Conservation (phyloP, 1,284 basidiomycete species). For the Volvariella volvacea region DNA sequence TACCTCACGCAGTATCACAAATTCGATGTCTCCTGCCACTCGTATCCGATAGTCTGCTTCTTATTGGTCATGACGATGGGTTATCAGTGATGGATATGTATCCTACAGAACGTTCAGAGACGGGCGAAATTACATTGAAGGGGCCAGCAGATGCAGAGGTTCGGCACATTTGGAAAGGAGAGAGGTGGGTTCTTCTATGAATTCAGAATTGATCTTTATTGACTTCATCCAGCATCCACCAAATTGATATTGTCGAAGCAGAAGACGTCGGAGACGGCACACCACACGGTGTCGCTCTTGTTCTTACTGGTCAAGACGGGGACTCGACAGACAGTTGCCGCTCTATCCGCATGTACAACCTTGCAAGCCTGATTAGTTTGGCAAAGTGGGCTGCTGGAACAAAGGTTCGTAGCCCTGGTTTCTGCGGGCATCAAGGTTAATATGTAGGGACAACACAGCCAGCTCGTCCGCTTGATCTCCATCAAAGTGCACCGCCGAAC, state of each 20-base stretch:
- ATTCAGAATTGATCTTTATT: not conserved
- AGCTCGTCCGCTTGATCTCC: conserved; percentile 52
- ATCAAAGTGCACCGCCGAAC: conserved; percentile 33
- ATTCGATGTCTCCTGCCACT: conserved; percentile 71
- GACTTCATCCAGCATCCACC: conserved; percentile 48
- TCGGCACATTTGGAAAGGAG: conserved; percentile 65
- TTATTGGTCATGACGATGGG: conserved; percentile 72
- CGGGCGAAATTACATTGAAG: conserved; percentile 39
- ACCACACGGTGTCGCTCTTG: conserved; percentile 68
- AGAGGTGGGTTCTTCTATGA: conserved; percentile 43
- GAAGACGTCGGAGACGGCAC: conserved; percentile 52
- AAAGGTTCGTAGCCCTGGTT: conserved; percentile 35
- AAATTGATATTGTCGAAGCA: conserved; percentile 68
- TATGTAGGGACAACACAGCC: conserved; percentile 34
- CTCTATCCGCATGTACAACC: conserved; percentile 71
- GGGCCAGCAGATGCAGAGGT: conserved; percentile 65
- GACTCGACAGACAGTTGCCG: conserved; percentile 46
- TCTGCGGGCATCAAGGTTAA: conserved; percentile 8
- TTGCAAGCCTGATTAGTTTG: conserved; percentile 63
- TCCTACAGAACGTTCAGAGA: conserved; percentile 54
- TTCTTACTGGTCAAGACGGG: conserved; percentile 59
- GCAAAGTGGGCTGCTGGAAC: conserved; percentile 66
- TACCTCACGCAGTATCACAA: conserved; percentile 68
- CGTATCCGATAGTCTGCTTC: conserved; percentile 50
- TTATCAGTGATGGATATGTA: conserved; percentile 75